Conservation (phyloP, 148 eudicot species). For the Amaranthus hypochondriacus region DNA sequence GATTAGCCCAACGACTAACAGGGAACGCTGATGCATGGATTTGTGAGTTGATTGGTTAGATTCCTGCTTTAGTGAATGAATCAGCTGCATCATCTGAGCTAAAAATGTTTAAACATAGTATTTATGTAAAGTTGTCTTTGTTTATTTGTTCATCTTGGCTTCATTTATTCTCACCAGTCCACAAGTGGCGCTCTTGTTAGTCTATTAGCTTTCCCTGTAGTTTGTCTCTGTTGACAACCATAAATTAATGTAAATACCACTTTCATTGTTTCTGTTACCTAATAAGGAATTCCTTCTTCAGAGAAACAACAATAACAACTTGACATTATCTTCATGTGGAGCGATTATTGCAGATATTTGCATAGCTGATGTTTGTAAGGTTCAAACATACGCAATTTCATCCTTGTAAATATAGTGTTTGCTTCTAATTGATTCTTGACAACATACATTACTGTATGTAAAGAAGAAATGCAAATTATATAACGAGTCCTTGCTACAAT, state of each 20-base stretch:
- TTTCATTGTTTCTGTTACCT: neutral
- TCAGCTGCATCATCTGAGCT: neutral
- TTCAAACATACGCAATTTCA: no score
- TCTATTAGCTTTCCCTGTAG: neutral
- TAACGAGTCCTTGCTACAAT: no score
- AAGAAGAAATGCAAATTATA: no score
- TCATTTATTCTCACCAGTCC: neutral
- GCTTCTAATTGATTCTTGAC: no score
- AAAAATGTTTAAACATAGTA: neutral
- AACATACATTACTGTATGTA: no score
- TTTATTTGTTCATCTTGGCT: neutral
- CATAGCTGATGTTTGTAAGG: no score
- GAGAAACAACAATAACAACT: neutral
- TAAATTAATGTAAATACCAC: conserved; percentile 17
- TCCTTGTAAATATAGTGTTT: no score
- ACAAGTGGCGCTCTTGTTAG: neutral
- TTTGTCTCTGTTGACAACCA: neutral
- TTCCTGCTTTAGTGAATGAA: neutral
- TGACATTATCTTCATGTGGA: no score
- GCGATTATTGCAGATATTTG: no score
- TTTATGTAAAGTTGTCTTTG: conserved; percentile 10
- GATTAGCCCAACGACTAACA: neutral
- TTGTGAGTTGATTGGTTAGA: neutral
- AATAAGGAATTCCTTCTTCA: neutral
- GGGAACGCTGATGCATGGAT: neutral